Evolutionary conservation across 176 grass and related monocot genomes (phyloP), one percentile per base, ranked within the genome.

Genomic region (Oryza meridionalis): DNA sequence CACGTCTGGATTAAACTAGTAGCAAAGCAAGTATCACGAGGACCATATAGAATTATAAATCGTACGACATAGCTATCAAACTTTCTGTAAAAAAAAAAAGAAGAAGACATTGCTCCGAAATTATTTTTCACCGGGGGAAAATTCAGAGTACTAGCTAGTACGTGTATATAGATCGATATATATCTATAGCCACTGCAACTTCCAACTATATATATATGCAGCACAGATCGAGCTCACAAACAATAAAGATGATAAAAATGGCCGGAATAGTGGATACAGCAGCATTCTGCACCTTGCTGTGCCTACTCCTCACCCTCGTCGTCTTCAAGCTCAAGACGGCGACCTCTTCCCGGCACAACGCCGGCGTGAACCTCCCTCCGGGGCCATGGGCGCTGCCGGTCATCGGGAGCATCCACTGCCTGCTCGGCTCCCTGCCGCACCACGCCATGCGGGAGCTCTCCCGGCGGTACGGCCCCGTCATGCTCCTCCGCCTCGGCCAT

Each of bases 401-500:
- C 29, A 40, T 92, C 76, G 92, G 92, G 16, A 84, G 79, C 72
- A 67, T 89, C 33, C 79, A 89, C 89, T 44, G 75, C 63, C 76
- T 94, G 44, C 38, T 84, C 11, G 83, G 86, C 16, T 45, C 79
- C 4, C 73, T 88, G 46, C 89, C 86, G 58, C 86, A 94, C 81
- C 92, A 87, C 51, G 72, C 83, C 43, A 68, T 94, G 78, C 67
- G 16, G 4, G 13, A 61, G 9, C 80, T 94, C 11, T 77, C 85
- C 37, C 9, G 42, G 55, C 69, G 11, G 75, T 81, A 80, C 13
- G 85, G 88, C 64, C 79, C 85, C 42, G 80, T 88, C 3, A 77
- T 90, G 75, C 66, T 77, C 43, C 87, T 90, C 78, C 81, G 77
- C 5, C 77, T 95, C 0, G 88, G 93, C 22, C 79, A 89, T 32